Evolutionary conservation across 805 yeast genomes (phyloP), one percentile per base, ranked within the genome.

Genomic region (Saccharomycopsis sp.): DNA sequence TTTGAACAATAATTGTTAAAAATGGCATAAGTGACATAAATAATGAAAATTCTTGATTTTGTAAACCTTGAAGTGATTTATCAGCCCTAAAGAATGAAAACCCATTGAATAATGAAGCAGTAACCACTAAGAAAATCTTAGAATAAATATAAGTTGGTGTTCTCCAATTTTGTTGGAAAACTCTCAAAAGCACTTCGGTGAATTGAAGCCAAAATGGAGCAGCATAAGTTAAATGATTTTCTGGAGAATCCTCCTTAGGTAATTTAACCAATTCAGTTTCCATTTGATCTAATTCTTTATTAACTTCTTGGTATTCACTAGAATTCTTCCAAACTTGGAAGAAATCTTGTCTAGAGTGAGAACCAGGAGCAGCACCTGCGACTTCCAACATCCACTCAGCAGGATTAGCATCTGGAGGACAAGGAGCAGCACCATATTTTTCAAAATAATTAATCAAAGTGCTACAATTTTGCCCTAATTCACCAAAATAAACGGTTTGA

Each of bases 371-470:
- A 43, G 88, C 88, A 56, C 89, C 88, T 55, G 81, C 82, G 51
- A 80, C 84, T 51, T 83, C 83, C 63, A 87, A 68, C 95, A 87
- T 87, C 93, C 94, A 87, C 66, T 86, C 95, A 11, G 89, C 90
- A 26, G 90, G 93, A 53, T 84, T 84, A 4, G 85, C 87, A 34
- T 70, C 68, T 4, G 68, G 64, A 17, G 89, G 88, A 65, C 89
- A 83, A 44, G 67, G 65, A 21, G 70, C 72, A 34, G 88, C 76
- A 43, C 87, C 88, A 52, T 81, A 61, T 3, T 60, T 58, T 59
- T 82, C 87, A 55, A 83, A 81, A 58, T 82, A 82, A 41, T 73
- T 62, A 46, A 81, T 79, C 66, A 82, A 67, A 2, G 75, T 68
- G 36, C 60, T 57, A 54, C 76, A 78, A 54, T 78, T 72, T 29